Conservation (phyloP, 1,284 basidiomycete genomes). For the Rhodotorula sp. region DNA sequence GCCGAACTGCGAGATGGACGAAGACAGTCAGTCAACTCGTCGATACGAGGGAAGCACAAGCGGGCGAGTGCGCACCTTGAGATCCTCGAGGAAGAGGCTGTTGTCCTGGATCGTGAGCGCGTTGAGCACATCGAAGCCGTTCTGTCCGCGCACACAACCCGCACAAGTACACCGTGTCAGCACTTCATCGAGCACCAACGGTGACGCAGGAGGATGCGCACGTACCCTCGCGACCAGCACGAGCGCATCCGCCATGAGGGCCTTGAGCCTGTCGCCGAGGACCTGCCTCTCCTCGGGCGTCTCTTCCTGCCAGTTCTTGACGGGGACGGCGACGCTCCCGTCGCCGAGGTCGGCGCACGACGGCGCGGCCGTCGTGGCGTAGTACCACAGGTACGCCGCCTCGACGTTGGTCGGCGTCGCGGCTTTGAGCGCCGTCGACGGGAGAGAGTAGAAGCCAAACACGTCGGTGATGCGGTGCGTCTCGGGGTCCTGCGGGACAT, state of each 20-base stretch:
- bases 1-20: conserved; percentile 18
- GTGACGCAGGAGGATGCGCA: not conserved
- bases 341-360: conserved; percentile 39
- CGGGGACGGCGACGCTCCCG: conserved; percentile 29
- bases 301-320: conserved; percentile 51
- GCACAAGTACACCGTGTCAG: too few relatives aligned
- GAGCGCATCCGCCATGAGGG: conserved; percentile 58
- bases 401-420: conserved; percentile 64
- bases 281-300: conserved; percentile 62
- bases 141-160: conserved; percentile 50
- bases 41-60: fast-evolving
- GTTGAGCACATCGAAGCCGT: conserved; percentile 94
- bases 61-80: conserved; percentile 48
- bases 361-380: conserved; percentile 59
- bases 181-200: too few relatives aligned
- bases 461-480: conserved; percentile 88
- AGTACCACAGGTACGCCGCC: conserved; percentile 92
- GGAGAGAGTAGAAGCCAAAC: conserved; percentile 95
- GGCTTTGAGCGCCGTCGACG: conserved; percentile 78
- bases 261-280: conserved; percentile 70
- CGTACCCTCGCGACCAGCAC: conserved; percentile 43
- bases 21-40: too few relatives aligned
- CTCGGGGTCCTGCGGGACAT: conserved; percentile 65
- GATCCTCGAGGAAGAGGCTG: conserved; percentile 72
- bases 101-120: conserved; percentile 95